These are phyloP conservation scores for Cicer judaicum DNA, from an alignment of 306 rosid species.

Conservation along the genomic window DNA sequence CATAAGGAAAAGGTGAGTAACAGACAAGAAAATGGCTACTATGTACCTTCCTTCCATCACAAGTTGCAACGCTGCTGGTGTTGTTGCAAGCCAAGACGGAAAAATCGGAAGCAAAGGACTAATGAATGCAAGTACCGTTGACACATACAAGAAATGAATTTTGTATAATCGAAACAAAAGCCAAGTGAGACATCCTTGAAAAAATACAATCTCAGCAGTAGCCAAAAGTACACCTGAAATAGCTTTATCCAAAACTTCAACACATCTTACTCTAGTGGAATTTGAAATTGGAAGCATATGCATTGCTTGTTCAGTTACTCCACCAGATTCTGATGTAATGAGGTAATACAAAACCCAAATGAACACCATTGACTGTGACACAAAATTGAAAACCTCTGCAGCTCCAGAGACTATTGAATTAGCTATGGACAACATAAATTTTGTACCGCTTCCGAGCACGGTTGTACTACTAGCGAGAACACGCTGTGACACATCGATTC, in stretches of 20 bases:
- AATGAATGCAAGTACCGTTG: slow-evolving; percentile 78
- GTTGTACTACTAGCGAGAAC: slow-evolving; percentile 68
- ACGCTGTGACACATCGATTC: slow-evolving; percentile 76
- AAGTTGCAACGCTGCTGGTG: slow-evolving; percentile 85
- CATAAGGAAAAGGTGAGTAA: slow-evolving; percentile 79
- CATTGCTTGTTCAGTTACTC: slow-evolving; percentile 92
- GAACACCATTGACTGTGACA: slow-evolving; percentile 87
- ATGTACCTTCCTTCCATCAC: slow-evolving; percentile 84
- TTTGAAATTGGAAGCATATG: slow-evolving; percentile 79
- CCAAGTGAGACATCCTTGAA: slow-evolving; percentile 96
- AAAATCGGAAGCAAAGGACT: slow-evolving; percentile 85
- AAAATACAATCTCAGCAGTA: slow-evolving; percentile 85
- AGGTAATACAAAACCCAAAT: slow-evolving; percentile 91
- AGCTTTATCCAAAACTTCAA: slow-evolving; percentile 92
- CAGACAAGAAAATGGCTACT: slow-evolving; percentile 58
- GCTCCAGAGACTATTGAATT: slow-evolving; percentile 87
- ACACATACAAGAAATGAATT: slow-evolving; percentile 91
- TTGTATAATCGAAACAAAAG: slow-evolving; percentile 74
- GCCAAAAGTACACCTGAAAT: slow-evolving; percentile 89
- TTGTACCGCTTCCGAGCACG: slow-evolving; percentile 77
- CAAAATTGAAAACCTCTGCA: slow-evolving; percentile 85
- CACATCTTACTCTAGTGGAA: slow-evolving; percentile 72
- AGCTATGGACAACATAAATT: slow-evolving; percentile 67
- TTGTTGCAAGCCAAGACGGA: slow-evolving; percentile 80
- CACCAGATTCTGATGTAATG: slow-evolving; percentile 94